Evolutionary conservation across 2,329 filamentous ascomycete genomes (phyloP).

Genomic region (Apiospora sp.): DNA sequence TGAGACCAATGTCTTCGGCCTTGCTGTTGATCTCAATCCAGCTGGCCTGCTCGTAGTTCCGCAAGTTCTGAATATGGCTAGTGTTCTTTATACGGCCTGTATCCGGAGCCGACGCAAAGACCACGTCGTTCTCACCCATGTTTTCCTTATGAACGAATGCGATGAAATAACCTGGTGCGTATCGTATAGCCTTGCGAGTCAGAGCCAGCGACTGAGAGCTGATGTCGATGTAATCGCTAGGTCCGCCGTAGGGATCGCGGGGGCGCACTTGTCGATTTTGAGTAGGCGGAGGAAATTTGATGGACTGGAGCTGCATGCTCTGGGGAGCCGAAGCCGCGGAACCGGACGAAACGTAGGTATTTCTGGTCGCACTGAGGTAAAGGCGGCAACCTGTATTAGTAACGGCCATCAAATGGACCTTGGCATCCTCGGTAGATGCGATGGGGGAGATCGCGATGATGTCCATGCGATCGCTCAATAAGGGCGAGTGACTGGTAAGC

Average conservation of each 20-base stretch:
- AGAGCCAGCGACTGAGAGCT: slow-evolving; percentile 57
- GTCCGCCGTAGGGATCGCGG: slow-evolving; percentile 39
- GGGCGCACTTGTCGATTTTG: slow-evolving; percentile 39
- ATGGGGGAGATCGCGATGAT: slow-evolving; percentile 91
- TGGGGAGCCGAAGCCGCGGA: slow-evolving; percentile 75
- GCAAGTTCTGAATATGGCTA: slow-evolving; percentile 58
- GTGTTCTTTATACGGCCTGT: slow-evolving; percentile 80
- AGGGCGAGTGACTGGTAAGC: slow-evolving; percentile 74
- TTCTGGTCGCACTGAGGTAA: slow-evolving; percentile 88
- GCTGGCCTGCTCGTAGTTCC: slow-evolving; percentile 80
- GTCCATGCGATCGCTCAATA: slow-evolving; percentile 73
- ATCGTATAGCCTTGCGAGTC: slow-evolving; percentile 65
- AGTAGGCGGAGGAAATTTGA: slow-evolving; percentile 83
- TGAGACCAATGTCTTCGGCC: slow-evolving; percentile 80
- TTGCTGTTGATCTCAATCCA: slow-evolving; percentile 79
- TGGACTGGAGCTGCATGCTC: slow-evolving; percentile 97
- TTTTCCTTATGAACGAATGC: slow-evolving; percentile 76
- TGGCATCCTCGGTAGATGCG: slow-evolving; percentile 77
- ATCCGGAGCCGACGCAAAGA: slow-evolving; percentile 90
- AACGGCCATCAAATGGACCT: slow-evolving; percentile 87
- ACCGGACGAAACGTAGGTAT: slow-evolving; percentile 70
- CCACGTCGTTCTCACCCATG: slow-evolving; percentile 65
- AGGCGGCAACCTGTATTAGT: slow-evolving; percentile 91
- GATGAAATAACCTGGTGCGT: slow-evolving; percentile 90
- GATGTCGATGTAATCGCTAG: slow-evolving; percentile 52